These are phyloP conservation scores for Xerocomellus amylosporus DNA, from an alignment of 768 basidiomycete species.

Conservation along the genomic window DNA sequence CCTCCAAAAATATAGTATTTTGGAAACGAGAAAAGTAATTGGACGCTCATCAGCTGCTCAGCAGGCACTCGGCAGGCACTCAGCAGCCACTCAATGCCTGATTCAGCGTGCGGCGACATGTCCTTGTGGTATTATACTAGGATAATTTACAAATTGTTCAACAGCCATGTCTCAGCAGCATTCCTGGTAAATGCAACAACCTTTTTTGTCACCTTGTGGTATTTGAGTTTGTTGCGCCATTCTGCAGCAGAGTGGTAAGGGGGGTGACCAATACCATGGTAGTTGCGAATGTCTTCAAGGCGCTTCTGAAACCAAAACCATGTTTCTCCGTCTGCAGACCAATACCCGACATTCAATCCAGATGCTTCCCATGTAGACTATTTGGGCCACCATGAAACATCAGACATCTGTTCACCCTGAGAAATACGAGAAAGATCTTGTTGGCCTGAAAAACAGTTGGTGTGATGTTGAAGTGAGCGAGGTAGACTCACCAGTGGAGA, in stretches of 20 bases:
- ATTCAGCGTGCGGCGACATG: too few species aligned
- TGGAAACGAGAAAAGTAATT: not conserved
- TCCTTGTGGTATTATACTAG: too few species aligned
- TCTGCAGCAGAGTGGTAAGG: too few species aligned
- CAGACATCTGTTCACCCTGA: not conserved
- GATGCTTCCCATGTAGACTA: not conserved
- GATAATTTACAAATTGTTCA: not conserved
- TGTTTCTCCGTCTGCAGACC: not conserved
- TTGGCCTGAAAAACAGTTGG: not conserved
- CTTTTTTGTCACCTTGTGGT: not conserved
- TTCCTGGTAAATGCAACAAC: not conserved
- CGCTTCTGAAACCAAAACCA: slow-evolving; percentile 5
- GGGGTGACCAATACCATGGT: too few species aligned
- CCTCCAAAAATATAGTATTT: not conserved
- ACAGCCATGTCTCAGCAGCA: not conserved
- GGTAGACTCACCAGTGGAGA: not conserved
- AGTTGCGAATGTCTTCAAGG: not conserved
- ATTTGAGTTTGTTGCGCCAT: too few species aligned
- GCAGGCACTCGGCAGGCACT: too few species aligned
- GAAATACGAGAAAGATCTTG: not conserved
- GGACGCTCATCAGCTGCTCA: not conserved
- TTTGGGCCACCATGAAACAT: not conserved
- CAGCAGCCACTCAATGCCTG: too few species aligned
- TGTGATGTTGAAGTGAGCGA: too few species aligned
- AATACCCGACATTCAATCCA: not conserved